Evolutionary conservation across 441 rosid genomes (phyloP).

Genomic region (Mallotus japonicus): DNA sequence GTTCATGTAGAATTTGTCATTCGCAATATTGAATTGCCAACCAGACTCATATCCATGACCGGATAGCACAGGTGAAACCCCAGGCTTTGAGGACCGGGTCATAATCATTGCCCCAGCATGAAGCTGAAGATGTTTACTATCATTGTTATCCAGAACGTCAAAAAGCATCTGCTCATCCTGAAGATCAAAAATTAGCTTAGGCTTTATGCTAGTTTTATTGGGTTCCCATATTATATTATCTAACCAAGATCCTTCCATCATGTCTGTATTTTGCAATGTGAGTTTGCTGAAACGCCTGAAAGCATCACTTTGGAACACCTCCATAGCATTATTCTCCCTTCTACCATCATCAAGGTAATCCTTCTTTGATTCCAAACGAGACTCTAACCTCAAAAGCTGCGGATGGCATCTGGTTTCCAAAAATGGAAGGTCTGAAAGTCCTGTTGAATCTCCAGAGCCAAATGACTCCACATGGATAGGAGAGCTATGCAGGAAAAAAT

Average conservation of each 20-base stretch:
- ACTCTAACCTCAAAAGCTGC: slow-evolving; percentile 85
- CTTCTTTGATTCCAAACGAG: slow-evolving; percentile 44
- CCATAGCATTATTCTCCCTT: slow-evolving; percentile 35
- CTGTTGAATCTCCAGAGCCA: slow-evolving; percentile 39
- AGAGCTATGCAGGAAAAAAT: slow-evolving; percentile 34
- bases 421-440: slow-evolving; percentile 24
- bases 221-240: slow-evolving; percentile 86
- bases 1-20: slow-evolving; percentile 88
- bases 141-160: slow-evolving; percentile 74
- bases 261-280: slow-evolving; percentile 54
- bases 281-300: slow-evolving; percentile 52
- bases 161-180: slow-evolving; percentile 97
- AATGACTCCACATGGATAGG: slow-evolving; percentile 56
- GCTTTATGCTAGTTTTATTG: slow-evolving; percentile 41
- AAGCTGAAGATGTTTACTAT: slow-evolving; percentile 62
- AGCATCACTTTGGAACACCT: slow-evolving; percentile 42
- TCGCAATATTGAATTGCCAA: slow-evolving; percentile 93
- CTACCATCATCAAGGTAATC: slow-evolving; percentile 27
- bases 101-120: slow-evolving; percentile 98
- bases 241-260: slow-evolving; percentile 83
- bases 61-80: slow-evolving; percentile 44
- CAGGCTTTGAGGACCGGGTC: slow-evolving; percentile 51
- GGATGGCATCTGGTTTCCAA: slow-evolving; percentile 63
- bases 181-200: slow-evolving; percentile 90
- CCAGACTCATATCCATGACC: slow-evolving; percentile 53